These are phyloP conservation scores for Pichia eremophila DNA, from an alignment of 805 yeast species.

Conservation along the genomic window DNA sequence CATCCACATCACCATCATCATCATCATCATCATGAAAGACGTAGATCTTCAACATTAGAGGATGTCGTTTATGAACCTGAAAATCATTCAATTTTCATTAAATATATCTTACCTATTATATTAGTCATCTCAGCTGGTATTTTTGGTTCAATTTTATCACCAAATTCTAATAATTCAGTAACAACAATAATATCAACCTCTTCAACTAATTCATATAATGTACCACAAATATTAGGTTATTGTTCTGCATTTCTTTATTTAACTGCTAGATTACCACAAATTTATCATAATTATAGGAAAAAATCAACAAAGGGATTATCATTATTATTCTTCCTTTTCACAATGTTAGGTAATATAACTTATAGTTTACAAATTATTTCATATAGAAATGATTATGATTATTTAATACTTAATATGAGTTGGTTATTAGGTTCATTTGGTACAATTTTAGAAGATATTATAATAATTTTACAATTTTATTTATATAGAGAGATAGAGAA, in stretches of 20 bases:
- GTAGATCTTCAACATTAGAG: conserved; percentile 36
- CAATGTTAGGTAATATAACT: conserved; percentile 66
- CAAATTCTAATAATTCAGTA: conserved; percentile 16
- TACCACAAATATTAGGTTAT: conserved; percentile 62
- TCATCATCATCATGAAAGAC: conserved; percentile 3
- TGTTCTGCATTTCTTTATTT: conserved; percentile 58
- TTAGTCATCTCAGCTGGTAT: conserved; percentile 57
- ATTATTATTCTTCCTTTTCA: conserved; percentile 65
- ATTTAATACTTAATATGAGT: conserved; percentile 53
- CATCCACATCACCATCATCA: conserved; percentile 1
- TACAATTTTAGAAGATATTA: conserved; percentile 59
- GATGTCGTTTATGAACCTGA: conserved; percentile 41
- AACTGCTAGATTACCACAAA: conserved; percentile 75
- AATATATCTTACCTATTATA: conserved; percentile 47
- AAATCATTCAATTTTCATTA: conserved; percentile 36
- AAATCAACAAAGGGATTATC: conserved; percentile 82
- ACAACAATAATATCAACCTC: conserved; percentile 1
- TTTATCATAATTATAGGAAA: conserved; percentile 66
- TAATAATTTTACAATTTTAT: conserved; percentile 62
- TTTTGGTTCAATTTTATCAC: conserved; percentile 47
- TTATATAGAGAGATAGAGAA: conserved; percentile 30
- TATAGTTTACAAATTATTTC: conserved; percentile 66
- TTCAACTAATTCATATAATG: too few relatives aligned
- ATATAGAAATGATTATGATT: conserved; percentile 52
- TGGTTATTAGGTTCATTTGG: conserved; percentile 78